phyloP scores from a whole-genome alignment of 1,284 basidiomycete species.

The Apiotrichum sp. region DNA sequence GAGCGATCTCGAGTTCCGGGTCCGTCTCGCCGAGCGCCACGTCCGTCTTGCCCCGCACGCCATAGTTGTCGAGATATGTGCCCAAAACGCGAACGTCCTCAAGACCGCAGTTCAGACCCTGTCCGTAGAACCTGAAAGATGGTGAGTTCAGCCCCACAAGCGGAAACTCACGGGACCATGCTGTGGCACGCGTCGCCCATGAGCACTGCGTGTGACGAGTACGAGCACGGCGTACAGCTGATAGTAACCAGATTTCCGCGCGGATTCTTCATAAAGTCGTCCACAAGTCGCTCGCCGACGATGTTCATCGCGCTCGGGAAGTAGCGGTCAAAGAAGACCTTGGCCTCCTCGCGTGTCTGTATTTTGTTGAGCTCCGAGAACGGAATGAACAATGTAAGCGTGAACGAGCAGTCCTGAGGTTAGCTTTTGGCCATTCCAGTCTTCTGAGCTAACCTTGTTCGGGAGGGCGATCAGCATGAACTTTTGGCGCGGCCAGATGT shows the following conservation, averaged over 20 bases:
- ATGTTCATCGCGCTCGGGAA: slow-evolving; percentile 81
- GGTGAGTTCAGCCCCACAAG: too few species aligned
- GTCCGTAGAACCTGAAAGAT: slow-evolving; percentile 79
- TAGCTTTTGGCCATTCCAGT: too few species aligned
- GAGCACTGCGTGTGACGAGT: slow-evolving; percentile 77
- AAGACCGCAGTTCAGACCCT: slow-evolving; percentile 94
- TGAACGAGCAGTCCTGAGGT: slow-evolving; percentile 50
- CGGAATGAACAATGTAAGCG: slow-evolving; percentile 81
- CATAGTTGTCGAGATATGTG: slow-evolving; percentile 64
- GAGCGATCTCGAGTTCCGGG: slow-evolving; percentile 57
- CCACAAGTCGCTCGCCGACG: slow-evolving; percentile 73
- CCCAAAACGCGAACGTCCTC: slow-evolving; percentile 91
- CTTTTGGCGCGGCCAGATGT: slow-evolving; percentile 97
- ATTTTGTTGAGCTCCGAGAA: slow-evolving; percentile 68
- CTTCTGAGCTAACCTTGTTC: slow-evolving; percentile 73
- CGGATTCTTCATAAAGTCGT: slow-evolving; percentile 74
- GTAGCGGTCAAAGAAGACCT: slow-evolving; percentile 71
- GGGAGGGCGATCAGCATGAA: slow-evolving; percentile 99
- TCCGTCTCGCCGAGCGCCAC: slow-evolving; percentile 39
- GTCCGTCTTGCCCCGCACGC: slow-evolving; percentile 51
- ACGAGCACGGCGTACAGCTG: slow-evolving; percentile 84
- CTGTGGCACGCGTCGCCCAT: slow-evolving; percentile 93
- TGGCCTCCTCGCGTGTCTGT: slow-evolving; percentile 56
- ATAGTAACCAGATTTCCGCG: slow-evolving; percentile 84
- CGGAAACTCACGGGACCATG: slow-evolving; percentile 61